Conservation (phyloP, 345 rosid species). For the Citrus australasica region DNA sequence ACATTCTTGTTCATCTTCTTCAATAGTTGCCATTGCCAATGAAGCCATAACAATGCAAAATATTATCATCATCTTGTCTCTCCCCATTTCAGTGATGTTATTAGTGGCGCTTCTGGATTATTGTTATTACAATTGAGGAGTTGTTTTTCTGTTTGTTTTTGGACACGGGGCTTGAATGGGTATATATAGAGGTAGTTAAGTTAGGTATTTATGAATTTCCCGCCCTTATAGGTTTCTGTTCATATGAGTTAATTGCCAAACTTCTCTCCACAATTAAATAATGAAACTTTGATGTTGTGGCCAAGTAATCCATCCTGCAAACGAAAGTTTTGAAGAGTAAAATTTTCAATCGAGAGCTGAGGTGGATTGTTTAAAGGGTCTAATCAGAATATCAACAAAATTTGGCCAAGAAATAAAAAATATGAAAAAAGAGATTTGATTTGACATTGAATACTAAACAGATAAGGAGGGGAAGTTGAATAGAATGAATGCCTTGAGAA, state of each 20-base stretch:
- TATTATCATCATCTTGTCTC: constrained; percentile 2
- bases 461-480: neutral
- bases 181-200: neutral
- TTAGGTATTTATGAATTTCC: neutral
- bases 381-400: too few relatives aligned
- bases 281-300: too few relatives aligned
- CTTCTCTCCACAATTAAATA: too few relatives aligned
- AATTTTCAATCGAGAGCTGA: too few relatives aligned
- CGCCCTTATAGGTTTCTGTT: neutral
- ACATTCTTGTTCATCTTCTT: constrained; percentile 36
- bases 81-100: constrained; percentile 2
- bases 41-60: constrained; percentile 14
- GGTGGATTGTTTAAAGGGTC: too few relatives aligned
- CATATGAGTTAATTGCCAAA: neutral
- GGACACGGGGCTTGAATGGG: neutral
- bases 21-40: constrained; percentile 21
- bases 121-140: neutral
- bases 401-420: too few relatives aligned
- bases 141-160: neutral
- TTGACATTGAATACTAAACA: neutral
- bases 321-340: too few relatives aligned
- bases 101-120: neutral
- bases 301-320: too few relatives aligned
- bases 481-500: constrained; percentile 18
- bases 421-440: neutral